These are phyloP conservation scores for Lotus japonicus DNA, from an alignment of 306 rosid species.

Conservation along the genomic window DNA sequence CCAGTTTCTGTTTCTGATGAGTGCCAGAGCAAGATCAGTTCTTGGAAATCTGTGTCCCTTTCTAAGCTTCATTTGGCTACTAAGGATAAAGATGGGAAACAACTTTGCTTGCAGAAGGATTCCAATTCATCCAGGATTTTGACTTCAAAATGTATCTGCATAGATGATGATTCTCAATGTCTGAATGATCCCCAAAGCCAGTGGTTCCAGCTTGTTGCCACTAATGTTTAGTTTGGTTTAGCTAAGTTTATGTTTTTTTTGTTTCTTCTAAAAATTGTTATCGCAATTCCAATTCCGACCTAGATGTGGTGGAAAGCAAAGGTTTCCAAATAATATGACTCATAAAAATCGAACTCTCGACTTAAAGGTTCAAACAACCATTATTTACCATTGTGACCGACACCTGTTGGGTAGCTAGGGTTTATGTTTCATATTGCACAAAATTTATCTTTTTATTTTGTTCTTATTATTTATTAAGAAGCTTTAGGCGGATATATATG, in stretches of 20 bases:
- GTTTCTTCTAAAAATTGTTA: too few species aligned
- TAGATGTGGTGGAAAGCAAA: too few species aligned
- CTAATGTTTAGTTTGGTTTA: slow-evolving; percentile 30
- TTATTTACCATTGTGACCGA: too few species aligned
- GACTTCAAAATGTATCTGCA: slow-evolving; percentile 40
- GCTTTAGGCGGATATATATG: too few species aligned
- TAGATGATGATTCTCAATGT: slow-evolving; percentile 32
- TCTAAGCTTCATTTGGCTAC: slow-evolving; percentile 46
- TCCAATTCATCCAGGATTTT: slow-evolving; percentile 26
- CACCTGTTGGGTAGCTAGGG: too few species aligned
- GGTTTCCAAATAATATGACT: too few species aligned
- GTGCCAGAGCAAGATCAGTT: slow-evolving; percentile 23
- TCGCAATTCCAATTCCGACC: too few species aligned
- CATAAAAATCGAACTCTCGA: too few species aligned
- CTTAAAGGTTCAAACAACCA: too few species aligned
- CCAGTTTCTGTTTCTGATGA: slow-evolving; percentile 25
- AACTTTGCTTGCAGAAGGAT: slow-evolving; percentile 34
- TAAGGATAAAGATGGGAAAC: background rate
- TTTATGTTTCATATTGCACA: background rate
- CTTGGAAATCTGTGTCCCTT: slow-evolving; percentile 31
- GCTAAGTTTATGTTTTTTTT: background rate
- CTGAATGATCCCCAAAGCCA: slow-evolving; percentile 38
- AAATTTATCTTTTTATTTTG: background rate
- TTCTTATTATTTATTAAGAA: too few species aligned
- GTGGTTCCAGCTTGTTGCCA: slow-evolving; percentile 42